Base-by-base conservation (phyloP, 208 protist genomes). In the Wallacemonas collosoma region DNA sequence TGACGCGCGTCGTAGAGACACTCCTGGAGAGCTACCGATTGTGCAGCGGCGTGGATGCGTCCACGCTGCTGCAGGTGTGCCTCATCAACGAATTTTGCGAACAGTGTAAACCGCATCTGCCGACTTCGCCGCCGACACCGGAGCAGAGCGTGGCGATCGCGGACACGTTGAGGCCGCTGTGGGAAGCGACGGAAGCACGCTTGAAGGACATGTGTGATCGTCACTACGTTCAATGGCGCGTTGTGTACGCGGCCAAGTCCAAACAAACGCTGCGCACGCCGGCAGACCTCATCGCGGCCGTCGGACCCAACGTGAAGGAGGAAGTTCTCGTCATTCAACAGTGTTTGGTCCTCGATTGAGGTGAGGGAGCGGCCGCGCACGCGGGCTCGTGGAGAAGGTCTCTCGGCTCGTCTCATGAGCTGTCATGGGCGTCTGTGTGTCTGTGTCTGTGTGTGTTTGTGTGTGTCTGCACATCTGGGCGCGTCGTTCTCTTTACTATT, bases 301-400 rank as follows among this genome's bases (percentile, higher is more conserved):
- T 96, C 47, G 81, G 70, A 0, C 79, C 75, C 14, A 79, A 86
- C 54, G 82, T 91, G 64, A 75, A 71, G 60, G 89, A 96, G 69
- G 91, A 94, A 56, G 87, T 76, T 3, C 50, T 96, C 3, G 75
- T 87, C 12, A 41, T 96, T 48, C 91, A 96, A 78, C 91, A 96
- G 75, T 87, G 84, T 50, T 64, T 96, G 2, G 70, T 82, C 36
- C 75, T 84, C 41, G 75, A 35, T 44, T 69, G 17, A 57, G 17
- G 36, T 26, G 26, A 26, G 26, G 26, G 0, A 26, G 26, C 26
- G 26, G 26, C 26, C 26, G 26, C 26, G 26, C 26, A 26, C 26
- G 26, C 26, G 0, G 0, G 0, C 26, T 26, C 26, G 26, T 26
- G 26, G 26, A 26, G 26, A 26, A 26, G 0, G 26, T 26, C 26